Evolutionary conservation across 345 rosid genomes (phyloP).

Genomic region (Isatis tinctoria): DNA sequence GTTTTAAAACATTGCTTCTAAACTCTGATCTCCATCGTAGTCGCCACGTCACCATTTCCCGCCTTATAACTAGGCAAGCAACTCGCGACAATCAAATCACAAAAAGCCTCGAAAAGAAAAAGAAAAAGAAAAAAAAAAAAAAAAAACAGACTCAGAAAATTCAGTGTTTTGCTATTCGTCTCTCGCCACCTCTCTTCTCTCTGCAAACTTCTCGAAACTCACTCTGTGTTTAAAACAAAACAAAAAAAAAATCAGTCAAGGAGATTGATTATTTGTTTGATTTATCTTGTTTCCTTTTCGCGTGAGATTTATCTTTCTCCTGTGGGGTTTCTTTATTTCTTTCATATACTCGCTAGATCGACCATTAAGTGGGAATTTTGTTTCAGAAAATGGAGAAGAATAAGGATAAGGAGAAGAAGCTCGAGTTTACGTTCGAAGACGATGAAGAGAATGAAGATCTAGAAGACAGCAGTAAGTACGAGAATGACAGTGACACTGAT

Average conservation of each 20-base stretch:
- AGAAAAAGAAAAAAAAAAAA: background rate
- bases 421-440: conserved; percentile 40
- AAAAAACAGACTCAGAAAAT: background rate
- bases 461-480: conserved; percentile 36
- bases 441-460: conserved; percentile 39
- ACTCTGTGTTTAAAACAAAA: background rate
- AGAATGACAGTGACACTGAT: conserved; percentile 23
- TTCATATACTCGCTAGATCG: background rate
- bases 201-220: conserved; percentile 25
- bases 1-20: background rate
- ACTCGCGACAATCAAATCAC: background rate
- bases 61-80: conserved; percentile 18
- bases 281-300: background rate
- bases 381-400: conserved; percentile 14
- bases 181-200: conserved; percentile 2
- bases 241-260: background rate
- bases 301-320: background rate
- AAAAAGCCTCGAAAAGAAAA: background rate
- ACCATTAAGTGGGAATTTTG: background rate
- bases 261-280: background rate
- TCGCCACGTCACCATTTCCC: conserved; percentile 33
- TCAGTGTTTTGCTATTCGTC: background rate
- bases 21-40: background rate
- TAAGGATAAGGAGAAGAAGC: conserved; percentile 22
- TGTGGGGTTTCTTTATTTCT: background rate